Evolutionary conservation across 2,329 filamentous ascomycete species (phyloP).

Genomic region (Pseudocercospora crystallina): DNA sequence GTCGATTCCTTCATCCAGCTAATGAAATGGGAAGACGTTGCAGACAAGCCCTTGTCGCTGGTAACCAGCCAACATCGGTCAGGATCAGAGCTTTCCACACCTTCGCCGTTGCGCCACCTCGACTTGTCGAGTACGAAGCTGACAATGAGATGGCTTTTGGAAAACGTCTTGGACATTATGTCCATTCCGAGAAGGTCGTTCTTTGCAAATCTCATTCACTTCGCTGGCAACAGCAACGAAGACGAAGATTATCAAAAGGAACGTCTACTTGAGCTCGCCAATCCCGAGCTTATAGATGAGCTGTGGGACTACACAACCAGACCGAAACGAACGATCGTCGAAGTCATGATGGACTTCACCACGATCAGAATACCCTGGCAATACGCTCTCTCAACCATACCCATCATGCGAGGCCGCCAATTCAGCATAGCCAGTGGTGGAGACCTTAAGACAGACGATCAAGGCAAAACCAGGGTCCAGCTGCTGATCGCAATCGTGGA

Average conservation of each 20-base stretch:
- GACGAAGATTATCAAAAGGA: slow-evolving; percentile 62
- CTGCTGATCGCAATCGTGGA: slow-evolving; percentile 37
- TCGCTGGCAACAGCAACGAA: slow-evolving; percentile 63
- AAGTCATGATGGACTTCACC: slow-evolving; percentile 87
- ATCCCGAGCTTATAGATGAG: slow-evolving; percentile 79
- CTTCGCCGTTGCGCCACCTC: slow-evolving; percentile 40
- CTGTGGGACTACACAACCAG: slow-evolving; percentile 95
- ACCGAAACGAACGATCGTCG: slow-evolving; percentile 83
- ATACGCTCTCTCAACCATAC: slow-evolving; percentile 71
- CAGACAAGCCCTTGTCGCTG: slow-evolving; percentile 67
- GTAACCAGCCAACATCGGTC: slow-evolving; percentile 33
- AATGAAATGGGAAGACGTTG: slow-evolving; percentile 74
- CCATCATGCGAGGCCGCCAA: slow-evolving; percentile 79
- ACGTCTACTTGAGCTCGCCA: slow-evolving; percentile 78
- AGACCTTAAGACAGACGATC: slow-evolving; percentile 30
- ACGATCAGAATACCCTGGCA: slow-evolving; percentile 78
- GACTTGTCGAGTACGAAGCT: slow-evolving; percentile 40
- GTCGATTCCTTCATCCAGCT: slow-evolving; percentile 74
- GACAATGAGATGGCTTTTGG: slow-evolving; percentile 74
- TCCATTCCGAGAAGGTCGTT: slow-evolving; percentile 86
- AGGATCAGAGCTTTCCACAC: slow-evolving; percentile 33
- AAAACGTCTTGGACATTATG: slow-evolving; percentile 83
- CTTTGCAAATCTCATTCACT: slow-evolving; percentile 74
- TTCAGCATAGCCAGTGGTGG: slow-evolving; percentile 88
- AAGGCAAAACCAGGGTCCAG: slow-evolving; percentile 31